Conservation (phyloP, 768 basidiomycete species). For the Pleurotus tuber-regium region DNA sequence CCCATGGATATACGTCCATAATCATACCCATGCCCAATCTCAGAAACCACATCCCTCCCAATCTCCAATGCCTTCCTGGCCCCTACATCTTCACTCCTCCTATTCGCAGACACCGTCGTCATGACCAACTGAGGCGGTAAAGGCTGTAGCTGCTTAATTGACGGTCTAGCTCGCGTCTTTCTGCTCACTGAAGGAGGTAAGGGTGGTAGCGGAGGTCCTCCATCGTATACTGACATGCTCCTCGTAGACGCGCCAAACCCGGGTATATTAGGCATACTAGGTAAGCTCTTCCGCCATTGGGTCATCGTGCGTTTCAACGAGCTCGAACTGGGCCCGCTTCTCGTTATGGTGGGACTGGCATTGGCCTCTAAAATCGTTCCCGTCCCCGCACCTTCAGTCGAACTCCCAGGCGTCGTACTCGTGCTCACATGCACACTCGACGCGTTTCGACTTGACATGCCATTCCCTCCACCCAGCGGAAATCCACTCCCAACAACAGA, state of each 20-base stretch:
- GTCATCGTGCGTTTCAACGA: slow-evolving; percentile 6
- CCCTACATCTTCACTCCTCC: neutral
- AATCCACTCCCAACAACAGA: neutral
- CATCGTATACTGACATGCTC: neutral
- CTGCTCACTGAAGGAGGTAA: neutral
- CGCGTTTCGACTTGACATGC: too few relatives aligned
- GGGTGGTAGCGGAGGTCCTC: slow-evolving; percentile 1
- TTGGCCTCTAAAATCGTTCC: neutral
- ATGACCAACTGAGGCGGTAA: slow-evolving; percentile 2
- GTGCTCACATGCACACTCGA: too few relatives aligned
- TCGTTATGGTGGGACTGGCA: neutral
- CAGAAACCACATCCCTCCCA: neutral
- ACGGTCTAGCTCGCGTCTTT: neutral
- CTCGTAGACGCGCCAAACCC: neutral
- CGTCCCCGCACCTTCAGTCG: neutral
- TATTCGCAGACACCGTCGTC: neutral
- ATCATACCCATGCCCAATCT: too few relatives aligned
- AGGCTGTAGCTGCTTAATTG: neutral
- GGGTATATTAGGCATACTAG: neutral
- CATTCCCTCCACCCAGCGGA: neutral
- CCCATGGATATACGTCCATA: too few relatives aligned
- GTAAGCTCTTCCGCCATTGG: slow-evolving; percentile 8
- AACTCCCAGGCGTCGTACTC: too few relatives aligned
- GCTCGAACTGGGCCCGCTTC: neutral
- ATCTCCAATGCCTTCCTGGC: slow-evolving; percentile 1